Evolutionary conservation across 345 rosid species (phyloP), one percentile per base, ranked within the genome.

Genomic region (Alliaria petiolata): DNA sequence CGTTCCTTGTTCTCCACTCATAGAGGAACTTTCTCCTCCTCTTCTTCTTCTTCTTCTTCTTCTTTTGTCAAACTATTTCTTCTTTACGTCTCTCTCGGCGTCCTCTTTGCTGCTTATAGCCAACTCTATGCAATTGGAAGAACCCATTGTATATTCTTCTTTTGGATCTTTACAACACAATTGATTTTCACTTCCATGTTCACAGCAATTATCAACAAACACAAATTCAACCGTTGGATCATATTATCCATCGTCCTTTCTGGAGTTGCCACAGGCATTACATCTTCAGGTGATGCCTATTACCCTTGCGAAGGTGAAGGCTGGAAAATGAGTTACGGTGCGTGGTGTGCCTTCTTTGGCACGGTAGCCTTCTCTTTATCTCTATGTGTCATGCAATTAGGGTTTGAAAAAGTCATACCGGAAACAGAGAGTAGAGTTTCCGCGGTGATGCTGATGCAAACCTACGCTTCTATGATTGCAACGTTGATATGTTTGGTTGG

Each of bases 221-320:
- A 85, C 16, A 83, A 80, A 72, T 71, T 85, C 70, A 82, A 83
- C 45, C 65, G 76, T 36, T 83, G 83, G 52, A 83, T 83, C 13
- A 64, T 85, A 44, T 76, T 80, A 38, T 69, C 86, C 5, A 51
- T 83, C 0, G 17, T 83, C 10, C 76, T 86, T 14, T 55, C 82
- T 3, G 81, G 83, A 4, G 36, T 79, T 8, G 82, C 84, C 1
- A 30, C 81, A 19, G 82, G 87, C 8, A 52, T 85, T 38, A 57
- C 75, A 8, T 43, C 81, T n/a, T 67, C 85, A 0, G 86, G 73
- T 3, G 67, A 79, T 64, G 77, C 75, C 5, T 76, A 65, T 50
- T 68, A 59, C 28, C 64, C 86, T 3, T 66, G 71, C 4, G 74
- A 76, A 43, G 55, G 3, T 0, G 64, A 74, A 60, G 65, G 79